Percentiles rank a stretch among this genome's conserved stretches.
These are phyloP conservation scores for Trametes cubensis DNA, from an alignment of 768 basidiomycete species.

Conservation along the genomic window DNA sequence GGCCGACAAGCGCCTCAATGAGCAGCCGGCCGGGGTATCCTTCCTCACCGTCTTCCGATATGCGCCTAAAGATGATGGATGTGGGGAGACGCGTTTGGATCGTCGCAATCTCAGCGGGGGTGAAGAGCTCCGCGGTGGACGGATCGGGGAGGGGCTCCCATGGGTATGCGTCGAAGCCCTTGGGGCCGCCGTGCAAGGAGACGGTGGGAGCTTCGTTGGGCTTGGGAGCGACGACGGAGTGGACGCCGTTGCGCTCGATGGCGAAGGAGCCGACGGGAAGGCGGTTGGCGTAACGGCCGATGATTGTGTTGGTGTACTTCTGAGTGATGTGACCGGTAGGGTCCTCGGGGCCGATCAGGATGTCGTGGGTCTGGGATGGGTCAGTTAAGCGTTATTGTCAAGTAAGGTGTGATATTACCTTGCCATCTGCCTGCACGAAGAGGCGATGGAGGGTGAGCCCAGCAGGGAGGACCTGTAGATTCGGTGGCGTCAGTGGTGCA, in stretches of 20 bases:
- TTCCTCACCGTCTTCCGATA: conserved; percentile 68
- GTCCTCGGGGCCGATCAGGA: conserved; percentile 72
- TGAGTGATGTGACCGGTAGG: conserved; percentile 58
- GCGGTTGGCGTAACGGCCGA: conserved; percentile 75
- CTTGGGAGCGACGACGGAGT: conserved; percentile 44
- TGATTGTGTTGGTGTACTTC: conserved; percentile 73
- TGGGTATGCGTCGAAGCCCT: conserved; percentile 59
- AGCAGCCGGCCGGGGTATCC: conserved; percentile 67
- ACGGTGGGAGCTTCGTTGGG: conserved; percentile 44
- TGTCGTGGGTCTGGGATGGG: conserved; percentile 63
- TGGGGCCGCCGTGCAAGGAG: conserved; percentile 72
- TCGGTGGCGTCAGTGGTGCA: conserved; percentile 12
- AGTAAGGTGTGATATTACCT: conserved; percentile 40
- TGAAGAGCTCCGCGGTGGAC: conserved; percentile 53
- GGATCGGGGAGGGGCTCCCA: conserved; percentile 51
- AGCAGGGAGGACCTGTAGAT: conserved; percentile 58
- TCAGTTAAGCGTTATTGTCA: not conserved
- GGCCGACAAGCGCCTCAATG: conserved; percentile 46
- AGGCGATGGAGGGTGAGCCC: conserved; percentile 72
- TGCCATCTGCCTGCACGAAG: conserved; percentile 65
- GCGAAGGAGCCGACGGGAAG: conserved; percentile 54
- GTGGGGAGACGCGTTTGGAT: conserved; percentile 39
- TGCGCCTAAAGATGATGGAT: conserved; percentile 57
- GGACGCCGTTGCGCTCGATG: conserved; percentile 56
- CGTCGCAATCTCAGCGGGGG: conserved; percentile 51